Percentiles rank a stretch among this genome's conserved stretches.
phyloP scores from a whole-genome alignment of 164 flowering plant species.

The Nymphaea thermarum region DNA sequence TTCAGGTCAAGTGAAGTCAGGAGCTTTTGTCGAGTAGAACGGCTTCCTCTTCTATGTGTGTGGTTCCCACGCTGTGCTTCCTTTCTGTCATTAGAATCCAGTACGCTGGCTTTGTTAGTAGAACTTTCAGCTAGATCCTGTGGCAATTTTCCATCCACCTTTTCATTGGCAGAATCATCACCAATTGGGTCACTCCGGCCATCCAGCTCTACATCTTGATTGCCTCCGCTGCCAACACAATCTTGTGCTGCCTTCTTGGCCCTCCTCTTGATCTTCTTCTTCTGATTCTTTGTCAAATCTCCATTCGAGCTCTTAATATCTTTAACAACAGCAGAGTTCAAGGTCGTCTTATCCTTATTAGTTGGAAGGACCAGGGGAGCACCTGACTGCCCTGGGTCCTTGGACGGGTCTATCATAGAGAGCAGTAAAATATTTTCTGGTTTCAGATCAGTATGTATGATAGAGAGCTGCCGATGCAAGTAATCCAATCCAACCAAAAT shows the following conservation, averaged over 20 bases:
- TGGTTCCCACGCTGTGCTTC: slow-evolving; percentile 18
- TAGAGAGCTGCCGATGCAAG: slow-evolving; percentile 70
- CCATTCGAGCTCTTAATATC: slow-evolving; percentile 42
- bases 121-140: slow-evolving; percentile 26
- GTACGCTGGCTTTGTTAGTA: slow-evolving; percentile 7
- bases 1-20: slow-evolving; percentile 47
- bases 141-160: slow-evolving; percentile 6
- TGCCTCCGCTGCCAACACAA: slow-evolving; percentile 41
- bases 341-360: slow-evolving; percentile 26
- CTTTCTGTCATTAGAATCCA: slow-evolving; percentile 18
- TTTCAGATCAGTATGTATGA: slow-evolving; percentile 91
- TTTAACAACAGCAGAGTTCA: slow-evolving; percentile 25
- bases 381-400: slow-evolving; percentile 71
- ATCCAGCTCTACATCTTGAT: slow-evolving; percentile 31
- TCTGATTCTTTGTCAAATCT: slow-evolving; percentile 59
- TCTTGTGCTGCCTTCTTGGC: slow-evolving; percentile 66
- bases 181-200: slow-evolving; percentile 20
- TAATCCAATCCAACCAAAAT: slow-evolving; percentile 81
- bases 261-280: slow-evolving; percentile 67
- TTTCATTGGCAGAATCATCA: slow-evolving; percentile 10
- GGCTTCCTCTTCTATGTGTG: slow-evolving; percentile 45
- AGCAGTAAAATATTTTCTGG: slow-evolving; percentile 79
- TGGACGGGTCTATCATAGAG: slow-evolving; percentile 71
- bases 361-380: slow-evolving; percentile 46
- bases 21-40: slow-evolving; percentile 51